A percentile compares a stretch with the other conserved stretches of the same genome.
These are phyloP conservation scores for Petunia secreta DNA, from an alignment of 257 asterid genomes.

Conservation along the genomic window DNA sequence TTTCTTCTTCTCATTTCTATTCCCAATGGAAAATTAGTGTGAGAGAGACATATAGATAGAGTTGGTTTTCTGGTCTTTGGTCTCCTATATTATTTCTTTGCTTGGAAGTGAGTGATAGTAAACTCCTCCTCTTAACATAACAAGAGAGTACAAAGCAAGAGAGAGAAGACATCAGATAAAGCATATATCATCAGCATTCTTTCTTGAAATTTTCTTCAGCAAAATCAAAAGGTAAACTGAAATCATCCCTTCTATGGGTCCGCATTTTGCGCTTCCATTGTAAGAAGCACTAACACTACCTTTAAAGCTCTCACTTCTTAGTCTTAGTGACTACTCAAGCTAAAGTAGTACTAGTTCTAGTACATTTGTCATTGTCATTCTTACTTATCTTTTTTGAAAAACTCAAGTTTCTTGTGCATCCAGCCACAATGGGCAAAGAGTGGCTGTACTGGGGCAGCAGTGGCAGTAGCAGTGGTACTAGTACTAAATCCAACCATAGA, in stretches of 20 bases:
- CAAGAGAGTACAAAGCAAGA: background rate
- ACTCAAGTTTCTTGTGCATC: background rate
- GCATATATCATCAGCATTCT: background rate
- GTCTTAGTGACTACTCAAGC: conserved; percentile 13
- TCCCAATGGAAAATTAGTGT: conserved; percentile 42
- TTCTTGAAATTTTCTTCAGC: background rate
- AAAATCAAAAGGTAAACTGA: conserved; percentile 20
- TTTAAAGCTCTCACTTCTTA: conserved; percentile 23
- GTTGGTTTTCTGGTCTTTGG: conserved; percentile 25
- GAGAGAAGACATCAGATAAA: background rate
- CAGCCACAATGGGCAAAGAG: conserved; percentile 65
- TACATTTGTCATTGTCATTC: conserved; percentile 47
- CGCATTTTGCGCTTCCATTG: conserved; percentile 36
- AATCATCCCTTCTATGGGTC: conserved; percentile 31
- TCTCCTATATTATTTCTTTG: conserved; percentile 27
- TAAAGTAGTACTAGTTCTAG: background rate
- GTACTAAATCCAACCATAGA: conserved; percentile 39
- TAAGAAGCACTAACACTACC: background rate
- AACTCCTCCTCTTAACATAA: conserved; percentile 28
- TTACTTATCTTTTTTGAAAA: conserved; percentile 22
- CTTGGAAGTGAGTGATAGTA: conserved; percentile 77
- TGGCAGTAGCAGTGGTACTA: conserved; percentile 34
- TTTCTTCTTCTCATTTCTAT: conserved; percentile 25
- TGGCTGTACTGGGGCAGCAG: conserved; percentile 73
- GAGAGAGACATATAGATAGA: conserved; percentile 17